Percentiles rank a stretch among this genome's conserved stretches.
These are phyloP conservation scores for Thermochaetoides dissita DNA, from an alignment of 2,329 filamentous ascomycete species.

Conservation along the genomic window DNA sequence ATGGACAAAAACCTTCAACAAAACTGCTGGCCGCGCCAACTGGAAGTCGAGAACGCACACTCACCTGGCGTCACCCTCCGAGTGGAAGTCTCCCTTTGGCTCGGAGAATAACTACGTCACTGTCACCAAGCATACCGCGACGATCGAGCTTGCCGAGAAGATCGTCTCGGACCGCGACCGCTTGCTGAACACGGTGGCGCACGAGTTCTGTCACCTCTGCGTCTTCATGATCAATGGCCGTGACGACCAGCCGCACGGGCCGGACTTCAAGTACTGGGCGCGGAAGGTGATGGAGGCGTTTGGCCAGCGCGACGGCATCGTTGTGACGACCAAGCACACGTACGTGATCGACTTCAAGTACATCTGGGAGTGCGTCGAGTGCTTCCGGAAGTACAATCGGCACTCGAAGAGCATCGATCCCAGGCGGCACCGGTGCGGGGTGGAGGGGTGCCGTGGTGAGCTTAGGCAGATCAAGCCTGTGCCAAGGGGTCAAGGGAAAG, in stretches of 20 bases:
- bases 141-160: slow-evolving; percentile 79
- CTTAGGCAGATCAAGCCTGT: slow-evolving; percentile 69
- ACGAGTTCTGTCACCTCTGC: slow-evolving; percentile 90
- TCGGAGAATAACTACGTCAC: background rate
- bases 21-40: slow-evolving; percentile 62
- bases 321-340: slow-evolving; percentile 77
- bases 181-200: slow-evolving; percentile 80
- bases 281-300: slow-evolving; percentile 41
- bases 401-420: slow-evolving; percentile 79
- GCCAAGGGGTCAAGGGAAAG: slow-evolving; percentile 36
- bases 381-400: slow-evolving; percentile 60
- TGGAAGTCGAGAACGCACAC: slow-evolving; percentile 38
- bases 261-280: slow-evolving; percentile 69
- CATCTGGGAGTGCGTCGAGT: slow-evolving; percentile 63
- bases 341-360: slow-evolving; percentile 92
- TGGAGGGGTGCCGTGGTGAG: slow-evolving; percentile 44
- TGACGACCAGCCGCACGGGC: slow-evolving; percentile 65
- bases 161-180: slow-evolving; percentile 67
- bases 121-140: slow-evolving; percentile 43
- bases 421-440: slow-evolving; percentile 55
- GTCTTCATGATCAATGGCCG: slow-evolving; percentile 78
- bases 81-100: background rate
- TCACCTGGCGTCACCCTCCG: no score
- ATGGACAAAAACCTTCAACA: slow-evolving; percentile 68
- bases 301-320: slow-evolving; percentile 42